Evolutionary conservation across 768 basidiomycete genomes (phyloP).

Genomic region (Tricholoma furcatifolium): DNA sequence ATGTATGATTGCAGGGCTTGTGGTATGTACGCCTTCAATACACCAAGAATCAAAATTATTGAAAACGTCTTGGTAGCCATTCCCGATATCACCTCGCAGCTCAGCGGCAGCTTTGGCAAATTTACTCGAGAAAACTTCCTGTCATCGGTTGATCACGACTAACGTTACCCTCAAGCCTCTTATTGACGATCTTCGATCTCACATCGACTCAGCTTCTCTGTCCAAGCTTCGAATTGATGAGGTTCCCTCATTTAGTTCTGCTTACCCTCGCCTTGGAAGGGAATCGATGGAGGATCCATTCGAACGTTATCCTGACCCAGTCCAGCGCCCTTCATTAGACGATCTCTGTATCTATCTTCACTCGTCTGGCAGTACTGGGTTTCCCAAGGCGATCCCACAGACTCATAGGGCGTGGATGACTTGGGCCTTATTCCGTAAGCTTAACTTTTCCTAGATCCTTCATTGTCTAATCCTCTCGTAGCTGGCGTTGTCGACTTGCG

Average conservation of each 20-base stretch:
- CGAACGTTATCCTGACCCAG: slow-evolving; percentile 3
- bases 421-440: slow-evolving; percentile 26
- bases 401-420: slow-evolving; percentile 18
- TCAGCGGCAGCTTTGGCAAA: slow-evolving; percentile 31
- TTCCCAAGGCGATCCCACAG: slow-evolving; percentile 31
- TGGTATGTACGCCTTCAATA: slow-evolving; percentile 23
- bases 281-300: slow-evolving; percentile 14
- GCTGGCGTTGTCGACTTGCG: slow-evolving; percentile 10
- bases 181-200: slow-evolving; percentile 23
- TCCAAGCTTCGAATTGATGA: slow-evolving; percentile 31
- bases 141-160: slow-evolving; percentile 37
- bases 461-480: background rate
- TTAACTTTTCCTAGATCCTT: background rate
- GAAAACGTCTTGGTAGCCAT: slow-evolving; percentile 27
- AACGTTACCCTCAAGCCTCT: slow-evolving; percentile 27
- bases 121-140: slow-evolving; percentile 37
- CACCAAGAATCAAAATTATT: no score
- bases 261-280: slow-evolving; percentile 17
- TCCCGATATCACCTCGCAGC: slow-evolving; percentile 39
- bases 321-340: background rate
- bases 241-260: slow-evolving; percentile 15
- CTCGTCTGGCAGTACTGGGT: slow-evolving; percentile 39
- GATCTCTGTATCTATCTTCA: slow-evolving; percentile 26
- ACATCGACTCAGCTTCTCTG: slow-evolving; percentile 20
- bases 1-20: slow-evolving; percentile 32